Percentiles rank a stretch among this genome's conserved stretches.
Conservation (phyloP, 768 basidiomycete species). For the Boletus fagicola region DNA sequence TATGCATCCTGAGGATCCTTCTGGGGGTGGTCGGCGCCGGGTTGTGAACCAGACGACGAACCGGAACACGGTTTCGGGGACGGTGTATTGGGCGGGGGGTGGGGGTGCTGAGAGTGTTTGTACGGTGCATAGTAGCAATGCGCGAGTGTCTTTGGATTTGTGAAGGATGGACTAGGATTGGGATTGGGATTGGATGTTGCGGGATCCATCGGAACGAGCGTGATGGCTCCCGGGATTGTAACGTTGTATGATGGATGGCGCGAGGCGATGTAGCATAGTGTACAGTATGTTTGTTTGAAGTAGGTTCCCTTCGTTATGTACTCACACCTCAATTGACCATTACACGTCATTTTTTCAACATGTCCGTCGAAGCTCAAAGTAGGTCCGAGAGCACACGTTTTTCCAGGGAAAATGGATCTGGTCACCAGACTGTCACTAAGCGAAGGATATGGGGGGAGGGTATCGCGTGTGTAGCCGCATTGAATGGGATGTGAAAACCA, state of each 20-base stretch:
- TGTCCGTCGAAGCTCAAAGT: too few species aligned
- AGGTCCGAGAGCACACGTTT: not conserved
- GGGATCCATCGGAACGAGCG: too few species aligned
- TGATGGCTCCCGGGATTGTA: not conserved
- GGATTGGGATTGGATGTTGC: not conserved
- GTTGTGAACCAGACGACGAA: slow-evolving; percentile 8
- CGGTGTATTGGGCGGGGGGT: slow-evolving; percentile 16
- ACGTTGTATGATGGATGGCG: not conserved
- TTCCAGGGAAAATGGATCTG: not conserved
- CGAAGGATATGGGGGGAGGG: not conserved
- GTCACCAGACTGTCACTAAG: too few species aligned
- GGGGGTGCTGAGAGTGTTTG: not conserved
- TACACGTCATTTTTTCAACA: not conserved
- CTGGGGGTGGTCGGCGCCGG: slow-evolving; percentile 33
- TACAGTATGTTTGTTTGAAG: not conserved
- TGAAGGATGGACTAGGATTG: slow-evolving; percentile 2
- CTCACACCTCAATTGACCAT: not conserved
- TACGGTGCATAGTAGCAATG: slow-evolving; percentile 26
- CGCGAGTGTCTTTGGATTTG: slow-evolving; percentile 17
- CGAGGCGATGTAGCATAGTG: not conserved
- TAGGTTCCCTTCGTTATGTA: not conserved
- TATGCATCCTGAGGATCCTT: slow-evolving; percentile 27
- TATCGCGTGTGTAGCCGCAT: not conserved
- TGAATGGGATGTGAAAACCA: not conserved
- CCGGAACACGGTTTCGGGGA: slow-evolving; percentile 3